Evolutionary conservation across 2,329 filamentous ascomycete genomes (phyloP), one percentile per base, ranked within the genome.

Genomic region (Mycosphaerella sp.): DNA sequence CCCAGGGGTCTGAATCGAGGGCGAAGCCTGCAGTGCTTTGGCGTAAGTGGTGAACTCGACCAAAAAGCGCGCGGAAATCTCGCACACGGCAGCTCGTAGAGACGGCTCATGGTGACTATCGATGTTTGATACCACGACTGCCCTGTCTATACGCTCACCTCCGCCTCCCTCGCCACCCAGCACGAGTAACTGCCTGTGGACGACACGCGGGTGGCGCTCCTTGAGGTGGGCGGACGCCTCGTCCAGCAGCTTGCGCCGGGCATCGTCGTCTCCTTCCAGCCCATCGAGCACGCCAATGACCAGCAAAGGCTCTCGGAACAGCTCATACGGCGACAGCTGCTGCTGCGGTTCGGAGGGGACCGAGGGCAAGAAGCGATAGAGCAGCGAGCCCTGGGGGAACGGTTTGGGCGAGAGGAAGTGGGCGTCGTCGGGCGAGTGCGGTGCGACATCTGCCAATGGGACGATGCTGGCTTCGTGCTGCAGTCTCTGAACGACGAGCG

Each of bases 261-360:
- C 76, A 32, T 86, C 66, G 4, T 76, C 72, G 25, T 79, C 73
- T 6, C 41, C 43, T 30, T 82, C 74, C 57, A 83, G 81, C 62
- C 87, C 89, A 70, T 97, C 91, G 13, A 88, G 87, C 52, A 97
- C 76, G 2, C 88, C 91, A 56, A 98, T 79, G 21, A 97, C 77
- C 45, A 86, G 81, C 48, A 96, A 76, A 7, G 89, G 86, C 67
- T 95, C 88, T 61, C 90, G 81, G 68, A 88, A 95, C 39, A 91
- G 75, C 68, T 98, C 93, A 73, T 96, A 96, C 1, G 93, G 90
- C 34, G 86, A 86, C 36, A 95, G 73, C 16, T 87, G 79, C 39
- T 88, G 75, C 66, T 95, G 88, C 28, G 87, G 88, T 28, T 83
- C 78, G n/a, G 87, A 83, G 18, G 89, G 86, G 49, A 86, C 76